Evolutionary conservation across 202 grass and related monocot species (phyloP), one percentile per base, ranked within the genome.

Genomic region (Carex arenaria): DNA sequence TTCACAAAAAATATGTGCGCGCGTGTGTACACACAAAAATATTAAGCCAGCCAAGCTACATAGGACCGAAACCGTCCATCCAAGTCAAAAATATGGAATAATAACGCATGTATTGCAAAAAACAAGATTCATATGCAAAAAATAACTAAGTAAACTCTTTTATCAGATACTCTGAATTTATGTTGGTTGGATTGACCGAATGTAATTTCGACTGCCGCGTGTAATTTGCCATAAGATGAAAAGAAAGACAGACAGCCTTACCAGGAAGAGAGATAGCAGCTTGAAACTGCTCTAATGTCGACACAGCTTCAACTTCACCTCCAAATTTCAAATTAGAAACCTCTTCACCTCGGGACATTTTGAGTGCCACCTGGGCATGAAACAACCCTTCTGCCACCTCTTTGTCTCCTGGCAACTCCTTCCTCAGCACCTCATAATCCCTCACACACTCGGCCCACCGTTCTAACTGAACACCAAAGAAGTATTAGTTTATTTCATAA

Each of bases 321-420:
- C 94, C 94, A 82, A 97, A 97, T 77, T 97, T 97, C 87, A 97
- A 85, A 89, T 97, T 93, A 1, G 91, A 91, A 42, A 97, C 94
- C 83, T 97, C 89, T 81, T 93, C 89, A 20, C 93, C 93, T 74
- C 89, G 87, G 18, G 85, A 85, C 62, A 85, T 87, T 87, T 90
- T 97, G 74, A 97, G 86, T 14, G 94, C 89, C 78, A 97, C 86
- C 84, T 92, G 94, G 15, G 91, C 94, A 88, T 89, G 87, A 61
- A 97, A 93, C 70, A 93, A 53, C 30, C 87, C 82, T 80, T 97
- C 94, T 2, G 87, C 89, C 40, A 97, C 84, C 64, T 96, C 89
- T 19, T 85, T 93, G 76, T 96, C 93, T 76, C 70, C 67, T 10
- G 91, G 94, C 82, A 97, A 85, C 73, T 93, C 89, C 78, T 84